phyloP scores from a whole-genome alignment of 768 basidiomycete species.

The Suillus clintonianus region DNA sequence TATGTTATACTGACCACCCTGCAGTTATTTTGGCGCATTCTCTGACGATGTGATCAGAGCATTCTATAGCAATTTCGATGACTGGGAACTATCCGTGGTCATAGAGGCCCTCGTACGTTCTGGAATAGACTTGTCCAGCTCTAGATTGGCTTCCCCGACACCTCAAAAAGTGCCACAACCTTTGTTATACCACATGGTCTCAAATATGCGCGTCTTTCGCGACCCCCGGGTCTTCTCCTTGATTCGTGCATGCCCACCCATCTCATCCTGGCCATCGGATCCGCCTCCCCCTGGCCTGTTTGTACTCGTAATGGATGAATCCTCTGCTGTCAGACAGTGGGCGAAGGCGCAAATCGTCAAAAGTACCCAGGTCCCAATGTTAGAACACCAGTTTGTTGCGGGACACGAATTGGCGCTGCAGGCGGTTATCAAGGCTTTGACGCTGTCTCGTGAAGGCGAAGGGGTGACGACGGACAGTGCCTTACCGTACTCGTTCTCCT shows the following conservation, averaged over 20 bases:
- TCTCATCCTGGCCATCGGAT: slow-evolving; percentile 55
- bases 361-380: slow-evolving; percentile 46
- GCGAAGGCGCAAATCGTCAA: slow-evolving; percentile 48
- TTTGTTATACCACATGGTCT: slow-evolving; percentile 61
- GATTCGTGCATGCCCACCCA: slow-evolving; percentile 26
- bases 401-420: slow-evolving; percentile 50
- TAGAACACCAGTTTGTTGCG: slow-evolving; percentile 46
- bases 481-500: slow-evolving; percentile 31
- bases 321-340: slow-evolving; percentile 57
- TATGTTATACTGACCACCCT: slow-evolving; percentile 16
- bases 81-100: slow-evolving; percentile 63
- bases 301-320: slow-evolving; percentile 55
- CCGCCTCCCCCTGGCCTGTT: slow-evolving; percentile 63
- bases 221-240: slow-evolving; percentile 46
- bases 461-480: slow-evolving; percentile 5
- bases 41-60: slow-evolving; percentile 44
- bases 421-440: slow-evolving; percentile 37
- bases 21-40: slow-evolving; percentile 78
- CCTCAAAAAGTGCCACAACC: slow-evolving; percentile 41
- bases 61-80: slow-evolving; percentile 66
- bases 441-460: slow-evolving; percentile 17
- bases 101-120: slow-evolving; percentile 46
- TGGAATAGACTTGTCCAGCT: slow-evolving; percentile 20
- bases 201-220: slow-evolving; percentile 58
- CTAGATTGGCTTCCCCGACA: not conserved